These are phyloP conservation scores for Pyrenochaeta sp. DNA, from an alignment of 2,329 filamentous ascomycete species.

Conservation along the genomic window DNA sequence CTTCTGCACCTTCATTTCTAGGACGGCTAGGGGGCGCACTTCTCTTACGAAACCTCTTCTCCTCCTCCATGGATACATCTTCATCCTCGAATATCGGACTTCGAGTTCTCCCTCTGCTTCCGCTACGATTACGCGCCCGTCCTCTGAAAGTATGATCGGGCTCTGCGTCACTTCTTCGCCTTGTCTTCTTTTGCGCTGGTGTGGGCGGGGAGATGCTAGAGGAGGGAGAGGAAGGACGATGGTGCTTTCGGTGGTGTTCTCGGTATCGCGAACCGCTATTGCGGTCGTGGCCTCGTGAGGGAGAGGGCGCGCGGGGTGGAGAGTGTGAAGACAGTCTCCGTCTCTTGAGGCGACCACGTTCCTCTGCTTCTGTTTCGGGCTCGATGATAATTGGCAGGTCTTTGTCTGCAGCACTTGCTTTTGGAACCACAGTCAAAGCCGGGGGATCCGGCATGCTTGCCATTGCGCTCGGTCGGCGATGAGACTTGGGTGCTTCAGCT, in stretches of 20 bases:
- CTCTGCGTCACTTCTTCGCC: slow-evolving; percentile 46
- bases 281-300: slow-evolving; percentile 46
- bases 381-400: slow-evolving; percentile 52
- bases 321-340: slow-evolving; percentile 41
- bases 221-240: slow-evolving; percentile 35
- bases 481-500: slow-evolving; percentile 3
- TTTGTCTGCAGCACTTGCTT: slow-evolving; percentile 54
- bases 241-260: slow-evolving; percentile 44
- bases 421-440: not conserved
- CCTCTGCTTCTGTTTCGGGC: slow-evolving; percentile 46
- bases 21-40: slow-evolving; percentile 45
- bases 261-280: slow-evolving; percentile 40
- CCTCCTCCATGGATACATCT: slow-evolving; percentile 31
- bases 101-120: slow-evolving; percentile 25
- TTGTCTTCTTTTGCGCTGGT: slow-evolving; percentile 30
- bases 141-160: slow-evolving; percentile 47
- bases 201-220: slow-evolving; percentile 35
- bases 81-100: slow-evolving; percentile 36
- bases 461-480: not conserved
- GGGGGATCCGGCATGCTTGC: slow-evolving; percentile 5
- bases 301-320: slow-evolving; percentile 39
- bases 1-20: slow-evolving; percentile 29
- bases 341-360: slow-evolving; percentile 45
- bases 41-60: slow-evolving; percentile 41
- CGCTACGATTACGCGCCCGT: slow-evolving; percentile 37